A percentile compares a stretch with the other conserved stretches of the same genome.
Conservation (phyloP, 1,284 basidiomycete genomes). For the Inonotus hispidus region DNA sequence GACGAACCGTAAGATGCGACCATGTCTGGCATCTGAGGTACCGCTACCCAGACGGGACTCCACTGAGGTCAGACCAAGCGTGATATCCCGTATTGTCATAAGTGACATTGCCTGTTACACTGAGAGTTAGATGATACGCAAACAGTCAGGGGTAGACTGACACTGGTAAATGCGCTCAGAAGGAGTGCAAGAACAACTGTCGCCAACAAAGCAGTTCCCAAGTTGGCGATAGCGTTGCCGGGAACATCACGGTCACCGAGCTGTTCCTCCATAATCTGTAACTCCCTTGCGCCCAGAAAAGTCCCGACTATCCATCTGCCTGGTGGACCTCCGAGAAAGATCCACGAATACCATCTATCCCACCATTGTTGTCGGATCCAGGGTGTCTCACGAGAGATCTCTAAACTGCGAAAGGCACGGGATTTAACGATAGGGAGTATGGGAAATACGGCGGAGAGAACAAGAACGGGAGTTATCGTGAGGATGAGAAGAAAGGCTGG, state of each 20-base stretch:
- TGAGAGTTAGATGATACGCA: not conserved
- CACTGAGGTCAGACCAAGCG: slow-evolving; percentile 32
- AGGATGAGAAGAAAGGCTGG: slow-evolving; percentile 40
- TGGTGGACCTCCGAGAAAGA: slow-evolving; percentile 42
- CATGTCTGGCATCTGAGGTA: not conserved
- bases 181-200: slow-evolving; percentile 28
- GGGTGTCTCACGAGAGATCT: slow-evolving; percentile 31
- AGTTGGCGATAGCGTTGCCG: slow-evolving; percentile 33
- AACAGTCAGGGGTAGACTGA: slow-evolving; percentile 23
- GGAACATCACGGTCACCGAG: slow-evolving; percentile 6
- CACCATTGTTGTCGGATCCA: slow-evolving; percentile 40
- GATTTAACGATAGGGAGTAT: slow-evolving; percentile 27
- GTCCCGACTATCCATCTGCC: slow-evolving; percentile 42
- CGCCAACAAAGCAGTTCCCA: slow-evolving; percentile 33
- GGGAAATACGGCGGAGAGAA: slow-evolving; percentile 32
- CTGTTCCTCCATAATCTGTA: slow-evolving; percentile 23
- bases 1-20: slow-evolving; percentile 2
- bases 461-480: slow-evolving; percentile 30
- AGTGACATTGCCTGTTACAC: slow-evolving; percentile 26
- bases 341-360: slow-evolving; percentile 45
- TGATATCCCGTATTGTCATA: slow-evolving; percentile 26
- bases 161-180: slow-evolving; percentile 37
- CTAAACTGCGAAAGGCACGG: slow-evolving; percentile 33
- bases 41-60: slow-evolving; percentile 24
- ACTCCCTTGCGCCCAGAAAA: slow-evolving; percentile 35